These are phyloP conservation scores for Neurospora discreta DNA, from an alignment of 495 filamentous ascomycete species.

Conservation along the genomic window DNA sequence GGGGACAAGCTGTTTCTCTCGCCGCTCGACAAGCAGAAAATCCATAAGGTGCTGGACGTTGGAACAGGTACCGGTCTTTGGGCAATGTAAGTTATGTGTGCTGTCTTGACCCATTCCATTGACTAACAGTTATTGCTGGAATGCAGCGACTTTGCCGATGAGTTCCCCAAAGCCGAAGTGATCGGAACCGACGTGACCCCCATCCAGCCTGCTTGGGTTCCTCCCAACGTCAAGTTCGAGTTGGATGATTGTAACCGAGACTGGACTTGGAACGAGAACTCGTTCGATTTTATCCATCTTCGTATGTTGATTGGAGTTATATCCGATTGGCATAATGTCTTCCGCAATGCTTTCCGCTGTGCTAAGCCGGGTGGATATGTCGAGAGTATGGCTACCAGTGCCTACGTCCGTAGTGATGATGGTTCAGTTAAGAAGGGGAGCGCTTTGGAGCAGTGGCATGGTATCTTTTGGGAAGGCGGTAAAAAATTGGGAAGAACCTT, in stretches of 20 bases:
- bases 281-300: conserved; percentile 50
- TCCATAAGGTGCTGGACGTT: conserved; percentile 44
- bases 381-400: not conserved
- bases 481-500: conserved; percentile 2
- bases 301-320: conserved; percentile 38
- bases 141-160: conserved; percentile 39
- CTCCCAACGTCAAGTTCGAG: conserved; percentile 36
- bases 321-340: conserved; percentile 35
- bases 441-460: not conserved
- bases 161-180: conserved; percentile 35
- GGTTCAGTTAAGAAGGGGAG: not conserved
- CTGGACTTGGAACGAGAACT: conserved; percentile 32
- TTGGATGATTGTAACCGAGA: conserved; percentile 36
- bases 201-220: conserved; percentile 30
- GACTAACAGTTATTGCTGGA: not conserved
- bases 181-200: conserved; percentile 40
- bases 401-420: not conserved
- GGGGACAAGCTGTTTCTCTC: conserved; percentile 38
- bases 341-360: conserved; percentile 21
- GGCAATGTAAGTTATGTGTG: not conserved
- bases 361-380: conserved; percentile 1
- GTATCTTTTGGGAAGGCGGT: not conserved
- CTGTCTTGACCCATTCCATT: fast-evolving
- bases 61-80: conserved; percentile 36
- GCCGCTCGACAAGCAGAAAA: conserved; percentile 33